Base-by-base conservation (phyloP, 2,329 filamentous ascomycete genomes). In the Elsinoe arachidis region DNA sequence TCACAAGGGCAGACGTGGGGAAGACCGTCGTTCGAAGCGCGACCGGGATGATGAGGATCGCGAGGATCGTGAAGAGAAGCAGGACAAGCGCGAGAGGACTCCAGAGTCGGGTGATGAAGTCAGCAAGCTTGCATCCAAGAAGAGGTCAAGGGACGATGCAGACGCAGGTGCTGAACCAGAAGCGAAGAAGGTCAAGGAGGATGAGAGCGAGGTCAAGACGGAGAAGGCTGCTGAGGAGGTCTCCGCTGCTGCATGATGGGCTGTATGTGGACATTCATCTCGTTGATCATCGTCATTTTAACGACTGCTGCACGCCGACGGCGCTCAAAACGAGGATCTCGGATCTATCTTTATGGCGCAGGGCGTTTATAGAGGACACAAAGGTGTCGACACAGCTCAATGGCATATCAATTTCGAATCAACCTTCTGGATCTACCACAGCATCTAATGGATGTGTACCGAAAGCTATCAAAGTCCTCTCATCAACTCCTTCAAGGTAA, bases 401-500 rank as follows among this genome's bases (percentile, higher is more conserved):
- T 51, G 46, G 46, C 46, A 51, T 39, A n/a, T 51, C 14, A 19
- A 19, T 51, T 19, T 46, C 41, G 41, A 23, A 34, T 21, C 11
- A 35, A 34, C 19, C 19, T 51, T 34, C n/a, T 46, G 15, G 15
- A 46, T 39, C 17, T 5, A 39, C 26, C 26, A 9, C 26, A 9
- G 4, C 7, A 30, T 30, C 7, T 9, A 30, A 30, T 30, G 4
- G 26, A 30, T 30, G 26, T 30, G 9, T 46, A 46, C 41, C 12
- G 2, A 19, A 26, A 9, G 21, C 41, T 46, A 46, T 63, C 71
- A 87, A 58, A 90, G 67, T 2, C 81, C 85, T 57, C 76, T 78
- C 77, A 96, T 73, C 65, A 96, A 80, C 70, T 96, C 91, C 60
- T 81, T 79, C 69, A 96, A 70, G 7, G 87, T 87, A 61, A 96